These are phyloP conservation scores for Babesia caballi DNA, from an alignment of 169 alveolate species.

Conservation along the genomic window DNA sequence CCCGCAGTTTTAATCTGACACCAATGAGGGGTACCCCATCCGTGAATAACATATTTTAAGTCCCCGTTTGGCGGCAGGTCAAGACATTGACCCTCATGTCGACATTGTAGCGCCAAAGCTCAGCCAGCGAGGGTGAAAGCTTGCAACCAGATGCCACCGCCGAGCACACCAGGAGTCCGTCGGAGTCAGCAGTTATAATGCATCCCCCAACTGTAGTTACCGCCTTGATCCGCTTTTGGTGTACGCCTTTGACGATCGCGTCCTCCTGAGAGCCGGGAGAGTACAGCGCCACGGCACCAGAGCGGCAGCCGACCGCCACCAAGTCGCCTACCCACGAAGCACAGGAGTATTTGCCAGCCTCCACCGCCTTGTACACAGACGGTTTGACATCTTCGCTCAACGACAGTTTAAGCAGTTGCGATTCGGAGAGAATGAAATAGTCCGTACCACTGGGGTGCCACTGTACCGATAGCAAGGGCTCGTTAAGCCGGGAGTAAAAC, in stretches of 20 bases:
- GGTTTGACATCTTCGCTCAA: constrained; percentile 16
- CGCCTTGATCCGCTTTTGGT: constrained; percentile 13
- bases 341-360: neutral
- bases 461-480: constrained; percentile 20
- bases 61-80: too few relatives aligned
- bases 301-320: constrained; percentile 25
- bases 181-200: constrained; percentile 56
- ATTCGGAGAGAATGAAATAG: constrained; percentile 18
- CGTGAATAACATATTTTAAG: too few relatives aligned
- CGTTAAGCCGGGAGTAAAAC: constrained; percentile 33
- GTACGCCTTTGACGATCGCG: neutral
- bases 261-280: neutral
- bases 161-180: constrained; percentile 36
- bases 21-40: too few relatives aligned
- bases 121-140: neutral
- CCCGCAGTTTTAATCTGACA: too few relatives aligned
- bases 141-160: neutral
- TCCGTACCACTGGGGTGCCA: constrained; percentile 42
- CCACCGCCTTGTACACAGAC: constrained; percentile 6
- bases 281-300: constrained; percentile 15
- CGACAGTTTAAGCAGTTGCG: constrained; percentile 11
- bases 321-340: constrained; percentile 13
- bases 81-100: constrained; percentile 26
- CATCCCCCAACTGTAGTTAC: constrained; percentile 11
- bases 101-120: constrained; percentile 8